phyloP scores from a whole-genome alignment of 176 grass and related monocot species.

The Triticum dicoccoides region DNA sequence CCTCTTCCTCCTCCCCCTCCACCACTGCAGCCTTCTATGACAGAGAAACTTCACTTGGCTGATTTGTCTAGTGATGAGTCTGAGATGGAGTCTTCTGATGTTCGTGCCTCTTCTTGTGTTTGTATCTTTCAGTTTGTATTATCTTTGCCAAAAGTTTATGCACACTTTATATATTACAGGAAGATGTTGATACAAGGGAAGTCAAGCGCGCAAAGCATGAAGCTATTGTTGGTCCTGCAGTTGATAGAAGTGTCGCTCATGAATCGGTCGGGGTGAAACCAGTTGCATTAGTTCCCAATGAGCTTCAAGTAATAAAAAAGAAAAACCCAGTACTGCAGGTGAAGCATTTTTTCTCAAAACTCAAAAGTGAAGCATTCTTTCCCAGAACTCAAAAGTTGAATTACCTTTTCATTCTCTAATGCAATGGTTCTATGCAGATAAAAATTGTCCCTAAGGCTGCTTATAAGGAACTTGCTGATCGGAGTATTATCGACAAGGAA shows the following conservation, averaged over 20 bases:
- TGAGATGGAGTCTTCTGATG: constrained; percentile 96
- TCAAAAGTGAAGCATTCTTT: constrained; percentile 12
- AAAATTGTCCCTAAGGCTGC: constrained; percentile 61
- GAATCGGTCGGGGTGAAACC: constrained; percentile 88
- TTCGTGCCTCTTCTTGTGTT: constrained; percentile 28
- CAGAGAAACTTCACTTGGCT: constrained; percentile 34
- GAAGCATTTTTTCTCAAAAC: too few species aligned
- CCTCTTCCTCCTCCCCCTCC: constrained; percentile 48
- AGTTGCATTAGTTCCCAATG: constrained; percentile 63
- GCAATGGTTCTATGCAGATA: constrained; percentile 51
- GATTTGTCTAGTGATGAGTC: constrained; percentile 90
- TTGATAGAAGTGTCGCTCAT: constrained; percentile 86
- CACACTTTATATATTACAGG: constrained; percentile 28
- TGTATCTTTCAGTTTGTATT: neutral
- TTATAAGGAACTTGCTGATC: constrained; percentile 37
- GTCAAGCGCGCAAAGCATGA: constrained; percentile 62
- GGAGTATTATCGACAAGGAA: constrained; percentile 34
- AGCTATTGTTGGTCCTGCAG: constrained; percentile 80
- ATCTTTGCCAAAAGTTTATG: neutral
- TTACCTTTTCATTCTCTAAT: constrained; percentile 19
- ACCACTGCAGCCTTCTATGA: constrained; percentile 17
- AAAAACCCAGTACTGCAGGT: constrained; percentile 87
- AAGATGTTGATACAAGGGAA: constrained; percentile 40
- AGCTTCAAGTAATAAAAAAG: constrained; percentile 81
- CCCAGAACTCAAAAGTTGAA: neutral